Base-by-base conservation (phyloP, 768 basidiomycete genomes). In the Hygrocybe coccinea region DNA sequence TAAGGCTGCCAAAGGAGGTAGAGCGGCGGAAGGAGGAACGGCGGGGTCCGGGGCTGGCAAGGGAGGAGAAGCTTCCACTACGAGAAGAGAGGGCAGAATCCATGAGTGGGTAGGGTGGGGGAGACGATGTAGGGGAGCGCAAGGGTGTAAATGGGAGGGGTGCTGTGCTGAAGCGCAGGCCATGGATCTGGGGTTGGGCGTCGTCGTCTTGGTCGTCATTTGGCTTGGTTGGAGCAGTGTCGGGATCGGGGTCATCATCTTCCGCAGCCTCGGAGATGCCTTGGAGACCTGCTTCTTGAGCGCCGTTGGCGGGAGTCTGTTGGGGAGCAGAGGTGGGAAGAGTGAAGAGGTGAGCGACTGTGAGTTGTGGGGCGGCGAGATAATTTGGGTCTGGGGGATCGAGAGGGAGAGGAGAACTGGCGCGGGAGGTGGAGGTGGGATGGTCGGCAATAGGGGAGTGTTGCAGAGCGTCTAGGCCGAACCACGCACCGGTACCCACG, bases 251-350 rank as follows among this genome's bases (percentile, higher is more conserved):
- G 21, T 80, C 83, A 44, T 84, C 82, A 17, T 81, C 81, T 60
- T 84, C 83, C 25, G 78, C 79, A n/a, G 80, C 81, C 63, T 85
- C 84, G 8, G 79, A 77, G 34, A 85, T 85, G 61, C 84, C 80
- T 47, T 79, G 81, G n/a, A 85, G 67, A 0, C 74, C 74, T 34
- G 24, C 65, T 67, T 41, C 41, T 22, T 52, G 50, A 2, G 51
- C 24, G 10, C 29, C 29, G 8, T 29, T 29, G 29, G 29, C 29
- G 29, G 29, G 29, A 29, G 29, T 29, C 29, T 29, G 29, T 8
- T 29, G 29, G 29, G 29, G 29, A 8, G 29, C 8, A 8, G 29
- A 29, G 3, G 29, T 29, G 29, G 29, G 29, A 15, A 15, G 33
- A 7, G 74, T 69, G 33, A 84, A 62, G n/a, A 85, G 72, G 29